Evolutionary conservation across 2,329 filamentous ascomycete genomes (phyloP).

Genomic region (Penicillium brevicompactum): DNA sequence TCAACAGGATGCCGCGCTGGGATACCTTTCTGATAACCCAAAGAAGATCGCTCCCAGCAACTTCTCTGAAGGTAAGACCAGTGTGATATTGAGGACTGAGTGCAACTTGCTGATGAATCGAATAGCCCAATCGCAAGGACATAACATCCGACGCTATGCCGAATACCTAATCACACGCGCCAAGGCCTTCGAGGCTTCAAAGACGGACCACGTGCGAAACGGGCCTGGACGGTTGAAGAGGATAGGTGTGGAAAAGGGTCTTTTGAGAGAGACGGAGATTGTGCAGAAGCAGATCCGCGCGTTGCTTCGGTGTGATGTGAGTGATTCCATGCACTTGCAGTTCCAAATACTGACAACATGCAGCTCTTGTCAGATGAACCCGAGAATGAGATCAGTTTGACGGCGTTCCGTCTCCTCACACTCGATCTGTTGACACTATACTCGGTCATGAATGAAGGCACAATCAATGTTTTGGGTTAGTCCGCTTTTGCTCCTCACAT

Average conservation of each 20-base stretch:
- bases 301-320: slow-evolving; percentile 84
- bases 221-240: slow-evolving; percentile 83
- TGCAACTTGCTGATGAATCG: slow-evolving; percentile 38
- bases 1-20: slow-evolving; percentile 81
- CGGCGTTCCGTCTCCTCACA: slow-evolving; percentile 87
- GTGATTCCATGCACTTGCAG: slow-evolving; percentile 36
- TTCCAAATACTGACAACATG: slow-evolving; percentile 15
- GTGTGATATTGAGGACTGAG: background rate
- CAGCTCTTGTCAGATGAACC: slow-evolving; percentile 84
- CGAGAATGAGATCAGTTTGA: slow-evolving; percentile 95
- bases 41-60: slow-evolving; percentile 83
- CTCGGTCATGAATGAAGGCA: slow-evolving; percentile 92
- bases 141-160: slow-evolving; percentile 90
- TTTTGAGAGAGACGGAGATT: slow-evolving; percentile 86
- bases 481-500: slow-evolving; percentile 1
- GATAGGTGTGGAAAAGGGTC: slow-evolving; percentile 84
- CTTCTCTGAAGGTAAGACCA: slow-evolving; percentile 80
- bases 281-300: slow-evolving; percentile 87
- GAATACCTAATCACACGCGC: slow-evolving; percentile 83
- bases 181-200: slow-evolving; percentile 78
- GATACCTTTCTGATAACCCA: slow-evolving; percentile 79
- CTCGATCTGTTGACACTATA: slow-evolving; percentile 88
- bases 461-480: slow-evolving; percentile 93
- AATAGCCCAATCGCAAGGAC: slow-evolving; percentile 87
- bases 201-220: slow-evolving; percentile 83